Conservation (phyloP, 2,329 filamentous ascomycete genomes). For the Helotiales sp. region DNA sequence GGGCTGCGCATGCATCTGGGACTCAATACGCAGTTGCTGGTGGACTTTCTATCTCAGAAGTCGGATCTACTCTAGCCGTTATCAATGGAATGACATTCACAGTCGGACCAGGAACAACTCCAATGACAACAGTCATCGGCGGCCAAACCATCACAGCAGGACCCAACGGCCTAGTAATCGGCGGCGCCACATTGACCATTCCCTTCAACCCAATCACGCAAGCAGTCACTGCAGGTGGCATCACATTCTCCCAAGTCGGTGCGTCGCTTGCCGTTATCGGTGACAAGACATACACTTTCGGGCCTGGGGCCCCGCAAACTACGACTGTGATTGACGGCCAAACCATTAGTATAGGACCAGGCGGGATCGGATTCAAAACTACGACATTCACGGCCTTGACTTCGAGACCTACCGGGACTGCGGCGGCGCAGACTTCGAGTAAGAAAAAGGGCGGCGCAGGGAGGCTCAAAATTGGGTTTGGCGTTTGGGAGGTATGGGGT, state of each 20-base stretch:
- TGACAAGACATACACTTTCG: slow-evolving; percentile 36
- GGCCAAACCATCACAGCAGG: slow-evolving; percentile 58
- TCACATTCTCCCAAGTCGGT: slow-evolving; percentile 37
- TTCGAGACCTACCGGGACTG: slow-evolving; percentile 17
- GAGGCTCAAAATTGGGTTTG: not conserved
- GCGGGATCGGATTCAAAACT: slow-evolving; percentile 38
- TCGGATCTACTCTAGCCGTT: slow-evolving; percentile 47
- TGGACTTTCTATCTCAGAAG: slow-evolving; percentile 37
- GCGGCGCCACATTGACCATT: slow-evolving; percentile 29
- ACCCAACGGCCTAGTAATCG: slow-evolving; percentile 50
- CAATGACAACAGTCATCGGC: slow-evolving; percentile 53
- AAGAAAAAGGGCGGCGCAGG: slow-evolving; percentile 20
- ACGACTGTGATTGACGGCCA: slow-evolving; percentile 33
- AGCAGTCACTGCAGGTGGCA: slow-evolving; percentile 33
- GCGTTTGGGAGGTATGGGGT: slow-evolving; percentile 5
- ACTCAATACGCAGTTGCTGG: slow-evolving; percentile 38
- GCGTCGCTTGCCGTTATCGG: slow-evolving; percentile 33
- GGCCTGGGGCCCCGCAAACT: slow-evolving; percentile 27
- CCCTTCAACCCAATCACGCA: slow-evolving; percentile 35
- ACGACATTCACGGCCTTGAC: slow-evolving; percentile 33
- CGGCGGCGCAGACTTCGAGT: slow-evolving; percentile 3
- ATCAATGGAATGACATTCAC: slow-evolving; percentile 57
- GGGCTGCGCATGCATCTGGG: slow-evolving; percentile 26
- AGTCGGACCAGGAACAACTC: slow-evolving; percentile 51
- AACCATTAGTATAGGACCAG: slow-evolving; percentile 38